phyloP scores from a whole-genome alignment of 139 green algal species.

The Prasinococcaceae sp. region DNA sequence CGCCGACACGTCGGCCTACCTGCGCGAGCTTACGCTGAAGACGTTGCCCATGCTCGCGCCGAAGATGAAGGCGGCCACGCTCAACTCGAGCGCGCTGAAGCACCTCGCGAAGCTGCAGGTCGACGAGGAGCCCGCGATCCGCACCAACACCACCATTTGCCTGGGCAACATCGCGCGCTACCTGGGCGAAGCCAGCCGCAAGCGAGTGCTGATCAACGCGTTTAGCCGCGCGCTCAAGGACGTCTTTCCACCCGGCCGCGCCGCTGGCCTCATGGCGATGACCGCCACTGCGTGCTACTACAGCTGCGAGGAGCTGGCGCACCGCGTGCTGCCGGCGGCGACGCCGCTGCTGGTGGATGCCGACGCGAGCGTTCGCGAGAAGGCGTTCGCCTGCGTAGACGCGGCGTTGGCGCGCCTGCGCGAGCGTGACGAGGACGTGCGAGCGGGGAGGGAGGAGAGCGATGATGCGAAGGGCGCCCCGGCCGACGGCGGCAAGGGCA shows the following conservation, averaged over 20 bases:
- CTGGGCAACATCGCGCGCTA: constrained; percentile 80
- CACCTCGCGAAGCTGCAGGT: constrained; percentile 89
- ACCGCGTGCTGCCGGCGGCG: constrained; percentile 57
- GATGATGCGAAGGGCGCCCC: not conserved
- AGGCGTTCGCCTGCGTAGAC: constrained; percentile 29
- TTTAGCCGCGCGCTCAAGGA: constrained; percentile 84
- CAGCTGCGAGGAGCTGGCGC: constrained; percentile 50
- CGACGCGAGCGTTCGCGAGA: constrained; percentile 40
- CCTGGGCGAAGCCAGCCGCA: constrained; percentile 58
- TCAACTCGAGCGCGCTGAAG: constrained; percentile 79
- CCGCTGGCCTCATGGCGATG: constrained; percentile 43
- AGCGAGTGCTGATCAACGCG: constrained; percentile 84
- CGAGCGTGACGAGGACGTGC: constrained; percentile 5
- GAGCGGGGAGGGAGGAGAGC: not conserved
- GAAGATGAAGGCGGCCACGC: constrained; percentile 56
- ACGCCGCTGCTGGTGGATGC: constrained; percentile 63
- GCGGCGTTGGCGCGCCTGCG: constrained; percentile 24
- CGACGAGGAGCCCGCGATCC: constrained; percentile 86
- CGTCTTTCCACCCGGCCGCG: constrained; percentile 23
- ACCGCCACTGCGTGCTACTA: constrained; percentile 52
- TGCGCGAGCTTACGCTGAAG: constrained; percentile 94
- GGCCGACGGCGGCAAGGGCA: not conserved
- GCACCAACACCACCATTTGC: constrained; percentile 95
- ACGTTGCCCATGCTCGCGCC: constrained; percentile 69
- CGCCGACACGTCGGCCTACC: constrained; percentile 69